These are phyloP conservation scores for Streptanthus diversifolius DNA, from an alignment of 345 rosid species.

Conservation along the genomic window DNA sequence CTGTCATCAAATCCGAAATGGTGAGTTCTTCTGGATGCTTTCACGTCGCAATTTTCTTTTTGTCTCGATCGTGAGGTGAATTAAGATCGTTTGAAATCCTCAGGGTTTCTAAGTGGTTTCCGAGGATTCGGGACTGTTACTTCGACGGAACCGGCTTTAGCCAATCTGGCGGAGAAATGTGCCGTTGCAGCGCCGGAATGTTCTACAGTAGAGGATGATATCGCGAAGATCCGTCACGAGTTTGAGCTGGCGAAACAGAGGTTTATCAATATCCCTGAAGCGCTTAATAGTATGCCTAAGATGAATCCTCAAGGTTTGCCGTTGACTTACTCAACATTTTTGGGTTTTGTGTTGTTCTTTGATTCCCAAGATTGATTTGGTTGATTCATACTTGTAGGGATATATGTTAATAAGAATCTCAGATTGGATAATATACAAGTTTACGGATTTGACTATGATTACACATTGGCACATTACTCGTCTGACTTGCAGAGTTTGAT, in stretches of 20 bases:
- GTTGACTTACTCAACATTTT: neutral
- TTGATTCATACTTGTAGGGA: constrained; percentile 42
- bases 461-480: constrained; percentile 88
- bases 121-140: constrained; percentile 34
- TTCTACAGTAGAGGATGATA: constrained; percentile 38
- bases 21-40: constrained; percentile 19
- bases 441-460: constrained; percentile 95
- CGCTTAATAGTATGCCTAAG: constrained; percentile 62
- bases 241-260: constrained; percentile 66
- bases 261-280: constrained; percentile 70
- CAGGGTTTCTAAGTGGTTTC: constrained; percentile 38
- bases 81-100: constrained; percentile 4
- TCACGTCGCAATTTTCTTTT: neutral
- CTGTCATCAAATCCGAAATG: constrained; percentile 30
- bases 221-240: constrained; percentile 53
- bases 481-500: constrained; percentile 76
- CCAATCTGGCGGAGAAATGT: constrained; percentile 40
- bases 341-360: neutral
- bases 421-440: constrained; percentile 80
- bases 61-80: neutral
- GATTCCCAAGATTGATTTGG: neutral
- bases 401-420: constrained; percentile 84
- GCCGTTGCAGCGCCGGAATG: constrained; percentile 21
- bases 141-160: constrained; percentile 33
- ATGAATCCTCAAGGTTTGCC: constrained; percentile 75